Base-by-base conservation (phyloP, 2,329 filamentous ascomycete genomes). In the Phaeosphaeriaceae sp. region DNA sequence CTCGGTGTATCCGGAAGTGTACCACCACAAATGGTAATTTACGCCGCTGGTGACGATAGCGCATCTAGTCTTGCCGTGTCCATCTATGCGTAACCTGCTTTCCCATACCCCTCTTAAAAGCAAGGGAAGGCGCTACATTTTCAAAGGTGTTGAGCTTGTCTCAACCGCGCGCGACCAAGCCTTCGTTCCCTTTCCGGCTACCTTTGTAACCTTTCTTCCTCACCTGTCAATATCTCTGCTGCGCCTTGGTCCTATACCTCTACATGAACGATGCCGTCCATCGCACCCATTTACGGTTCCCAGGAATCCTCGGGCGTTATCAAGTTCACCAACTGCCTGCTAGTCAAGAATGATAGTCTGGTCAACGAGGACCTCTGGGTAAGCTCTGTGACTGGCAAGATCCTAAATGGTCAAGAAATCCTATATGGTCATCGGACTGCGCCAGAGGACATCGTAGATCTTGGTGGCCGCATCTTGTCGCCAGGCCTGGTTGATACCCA, bases 401-500 rank as follows among this genome's bases (percentile, higher is more conserved):
- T 96, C 64, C 79, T 96, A 39, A 82, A 86, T 60, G 90, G 81
- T 46, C 83, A 86, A 66, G 78, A 84, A 54, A 79, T 82, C 48
- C 81, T 86, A 70, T 92, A 89, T 70, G 85, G 86, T 61, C 81
- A 89, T 43, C 80, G 85, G 37, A 77, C 82, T 45, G 78, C 87
- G 2, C 90, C 92, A 1, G 89, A 93, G 68, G 76, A 86, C 60
- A 86, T 87, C 45, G 80, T 96, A 61, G 86, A 97, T 66, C 84
- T 97, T 1, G 84, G 86, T 42, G 90, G 91, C 50, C 90, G 90
- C 63, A 93, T 96, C 58, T 72, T 97, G 16, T 85, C 89, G 0
- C 91, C 92, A 0, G 92, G 92, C 20, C 82, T 97, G 67, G 94
- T 97, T 62, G 92, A 97, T 60, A 88, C 88, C 43, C 92, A 97